These are phyloP conservation scores for Salvia hispanica DNA, from an alignment of 257 asterid species.

Conservation along the genomic window DNA sequence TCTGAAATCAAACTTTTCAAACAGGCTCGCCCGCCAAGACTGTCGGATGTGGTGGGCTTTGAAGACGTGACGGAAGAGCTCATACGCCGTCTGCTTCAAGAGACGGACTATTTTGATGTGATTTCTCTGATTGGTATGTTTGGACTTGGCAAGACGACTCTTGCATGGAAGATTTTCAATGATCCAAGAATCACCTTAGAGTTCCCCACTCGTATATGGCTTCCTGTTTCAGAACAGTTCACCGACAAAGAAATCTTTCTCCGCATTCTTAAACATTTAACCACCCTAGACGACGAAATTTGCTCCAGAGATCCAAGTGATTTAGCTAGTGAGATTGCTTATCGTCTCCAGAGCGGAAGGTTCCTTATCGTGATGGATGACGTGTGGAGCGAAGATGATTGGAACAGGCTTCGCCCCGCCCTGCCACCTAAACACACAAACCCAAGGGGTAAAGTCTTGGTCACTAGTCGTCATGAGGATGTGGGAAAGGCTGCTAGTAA, in stretches of 20 bases:
- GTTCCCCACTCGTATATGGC: conserved; percentile 41
- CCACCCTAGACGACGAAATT: conserved; percentile 26
- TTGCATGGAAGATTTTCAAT: conserved; percentile 29
- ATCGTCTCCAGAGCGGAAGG: conserved; percentile 16
- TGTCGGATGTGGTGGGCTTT: conserved; percentile 44
- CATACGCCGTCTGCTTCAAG: conserved; percentile 31
- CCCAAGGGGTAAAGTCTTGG: conserved; percentile 37
- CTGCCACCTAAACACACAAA: conserved; percentile 35
- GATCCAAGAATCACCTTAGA: conserved; percentile 28
- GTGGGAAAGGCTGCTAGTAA: conserved; percentile 31
- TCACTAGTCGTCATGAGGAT: conserved; percentile 37
- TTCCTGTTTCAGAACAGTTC: conserved; percentile 36
- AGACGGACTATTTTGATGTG: conserved; percentile 28
- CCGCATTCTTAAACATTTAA: conserved; percentile 2
- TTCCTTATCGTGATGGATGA: conserved; percentile 42
- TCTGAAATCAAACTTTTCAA: too few species aligned
- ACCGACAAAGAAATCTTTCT: conserved; percentile 34
- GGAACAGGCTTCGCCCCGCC: conserved; percentile 37
- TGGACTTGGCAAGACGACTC: conserved; percentile 49
- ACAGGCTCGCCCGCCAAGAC: conserved; percentile 37
- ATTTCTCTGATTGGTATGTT: conserved; percentile 50
- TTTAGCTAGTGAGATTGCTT: conserved; percentile 9
- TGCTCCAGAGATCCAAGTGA: background rate
- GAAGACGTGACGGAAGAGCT: conserved; percentile 39
- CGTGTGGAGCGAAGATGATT: conserved; percentile 33